These are phyloP conservation scores for Amaranthus cruentus DNA, from an alignment of 148 eudicot species.

Conservation along the genomic window DNA sequence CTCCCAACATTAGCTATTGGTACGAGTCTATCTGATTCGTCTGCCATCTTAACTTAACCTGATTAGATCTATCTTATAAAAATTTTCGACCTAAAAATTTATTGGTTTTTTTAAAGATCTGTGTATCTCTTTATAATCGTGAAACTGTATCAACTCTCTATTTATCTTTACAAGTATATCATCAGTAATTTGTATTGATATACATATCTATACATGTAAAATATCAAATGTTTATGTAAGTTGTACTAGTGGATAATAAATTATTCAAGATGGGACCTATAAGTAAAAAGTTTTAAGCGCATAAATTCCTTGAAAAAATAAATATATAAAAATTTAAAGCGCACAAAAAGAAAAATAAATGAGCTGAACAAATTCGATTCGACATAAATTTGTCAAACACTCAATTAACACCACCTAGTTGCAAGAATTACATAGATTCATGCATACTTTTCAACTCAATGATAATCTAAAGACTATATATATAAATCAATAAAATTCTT, in stretches of 20 bases:
- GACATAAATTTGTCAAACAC: not conserved
- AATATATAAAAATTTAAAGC: not conserved
- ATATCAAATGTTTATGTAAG: conserved; percentile 9
- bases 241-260: conserved; percentile 26
- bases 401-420: not conserved
- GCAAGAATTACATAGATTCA: not conserved
- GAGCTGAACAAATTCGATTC: not conserved
- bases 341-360: not conserved
- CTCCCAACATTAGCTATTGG: conserved; percentile 56
- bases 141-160: not conserved
- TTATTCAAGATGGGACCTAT: conserved; percentile 10
- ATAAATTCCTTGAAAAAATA: conserved; percentile 11
- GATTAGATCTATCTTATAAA: conserved; percentile 5
- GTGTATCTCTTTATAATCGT: not conserved
- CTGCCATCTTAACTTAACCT: conserved; percentile 18
- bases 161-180: not conserved
- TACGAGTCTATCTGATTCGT: conserved; percentile 35
- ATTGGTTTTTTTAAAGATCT: not conserved
- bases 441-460: not conserved
- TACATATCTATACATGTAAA: not conserved
- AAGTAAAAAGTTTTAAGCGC: not conserved
- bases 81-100: not conserved
- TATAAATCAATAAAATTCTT: not conserved
- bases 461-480: not conserved
- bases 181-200: not conserved